Evolutionary conservation across 2,329 filamentous ascomycete species (phyloP).

Genomic region (Metarhizium humberi): DNA sequence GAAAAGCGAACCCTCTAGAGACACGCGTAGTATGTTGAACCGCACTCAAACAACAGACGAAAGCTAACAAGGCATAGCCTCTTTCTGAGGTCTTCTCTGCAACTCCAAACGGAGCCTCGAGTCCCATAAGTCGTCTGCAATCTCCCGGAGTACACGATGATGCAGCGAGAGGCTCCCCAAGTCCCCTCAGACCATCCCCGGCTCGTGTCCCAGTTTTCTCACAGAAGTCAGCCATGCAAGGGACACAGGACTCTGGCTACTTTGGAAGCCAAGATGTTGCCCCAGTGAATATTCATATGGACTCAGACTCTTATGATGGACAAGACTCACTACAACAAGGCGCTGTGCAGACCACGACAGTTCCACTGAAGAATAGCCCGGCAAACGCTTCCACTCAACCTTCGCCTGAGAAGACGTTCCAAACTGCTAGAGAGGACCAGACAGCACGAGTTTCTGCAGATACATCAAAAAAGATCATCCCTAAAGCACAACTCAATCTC

Average conservation of each 20-base stretch:
- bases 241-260: conserved; percentile 55
- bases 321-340: conserved; percentile 12
- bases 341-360: conserved; percentile 9
- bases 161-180: conserved; percentile 27
- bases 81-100: conserved; percentile 50
- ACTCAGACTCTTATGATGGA: conserved; percentile 12
- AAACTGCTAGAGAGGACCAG: conserved; percentile 37
- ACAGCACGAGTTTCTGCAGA: conserved; percentile 15
- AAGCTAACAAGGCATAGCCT: conserved; percentile 35
- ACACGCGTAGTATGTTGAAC: conserved; percentile 50
- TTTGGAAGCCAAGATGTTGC: conserved; percentile 52
- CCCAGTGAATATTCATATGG: conserved; percentile 14
- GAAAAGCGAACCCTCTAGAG: conserved; percentile 50
- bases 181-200: conserved; percentile 22
- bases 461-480: neutral
- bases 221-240: conserved; percentile 16
- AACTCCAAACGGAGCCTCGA: conserved; percentile 45
- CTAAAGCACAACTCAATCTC: neutral
- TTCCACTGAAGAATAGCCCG: conserved; percentile 13
- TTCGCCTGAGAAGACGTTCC: conserved; percentile 28
- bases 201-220: conserved; percentile 20
- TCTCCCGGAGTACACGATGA: conserved; percentile 52
- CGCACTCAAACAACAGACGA: conserved; percentile 1
- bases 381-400: conserved; percentile 18
- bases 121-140: conserved; percentile 38